Percentiles rank a stretch among this genome's conserved stretches.
Conservation (phyloP, 805 yeast species). For the Wickerhamomyces bisporus region DNA sequence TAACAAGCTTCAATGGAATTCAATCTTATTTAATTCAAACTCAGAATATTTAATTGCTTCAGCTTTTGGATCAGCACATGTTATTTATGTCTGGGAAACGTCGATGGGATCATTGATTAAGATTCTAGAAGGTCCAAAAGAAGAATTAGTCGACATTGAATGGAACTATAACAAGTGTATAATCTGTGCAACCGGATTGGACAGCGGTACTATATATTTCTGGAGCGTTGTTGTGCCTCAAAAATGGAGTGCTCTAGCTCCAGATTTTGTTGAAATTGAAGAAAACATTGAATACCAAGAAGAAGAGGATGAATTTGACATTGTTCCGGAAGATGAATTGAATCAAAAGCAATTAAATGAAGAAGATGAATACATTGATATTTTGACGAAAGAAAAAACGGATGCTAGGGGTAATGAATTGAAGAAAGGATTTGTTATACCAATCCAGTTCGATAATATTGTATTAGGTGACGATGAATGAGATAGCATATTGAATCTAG, state of each 20-base stretch:
- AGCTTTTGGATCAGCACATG: slow-evolving; percentile 84
- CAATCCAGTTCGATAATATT: slow-evolving; percentile 35
- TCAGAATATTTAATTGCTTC: slow-evolving; percentile 86
- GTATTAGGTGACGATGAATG: neutral
- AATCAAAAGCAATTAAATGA: slow-evolving; percentile 55
- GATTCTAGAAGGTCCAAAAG: slow-evolving; percentile 86
- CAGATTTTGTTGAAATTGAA: slow-evolving; percentile 92
- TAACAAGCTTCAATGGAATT: slow-evolving; percentile 83
- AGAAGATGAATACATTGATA: slow-evolving; percentile 66
- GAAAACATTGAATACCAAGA: slow-evolving; percentile 87
- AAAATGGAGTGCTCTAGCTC: slow-evolving; percentile 95
- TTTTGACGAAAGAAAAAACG: slow-evolving; percentile 51
- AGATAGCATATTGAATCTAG: neutral
- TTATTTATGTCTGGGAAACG: slow-evolving; percentile 90
- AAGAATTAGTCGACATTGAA: slow-evolving; percentile 78
- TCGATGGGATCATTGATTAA: slow-evolving; percentile 81
- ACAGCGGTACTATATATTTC: slow-evolving; percentile 72
- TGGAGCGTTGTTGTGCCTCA: slow-evolving; percentile 85
- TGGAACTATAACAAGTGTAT: slow-evolving; percentile 78
- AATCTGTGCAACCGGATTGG: slow-evolving; percentile 80
- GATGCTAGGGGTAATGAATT: slow-evolving; percentile 73
- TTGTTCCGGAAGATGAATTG: slow-evolving; percentile 60
- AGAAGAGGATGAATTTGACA: slow-evolving; percentile 87
- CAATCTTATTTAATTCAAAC: slow-evolving; percentile 65
- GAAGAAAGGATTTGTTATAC: slow-evolving; percentile 55